Base-by-base conservation (phyloP, 2,329 filamentous ascomycete genomes). In the Sclerotiophoma versabilis region DNA sequence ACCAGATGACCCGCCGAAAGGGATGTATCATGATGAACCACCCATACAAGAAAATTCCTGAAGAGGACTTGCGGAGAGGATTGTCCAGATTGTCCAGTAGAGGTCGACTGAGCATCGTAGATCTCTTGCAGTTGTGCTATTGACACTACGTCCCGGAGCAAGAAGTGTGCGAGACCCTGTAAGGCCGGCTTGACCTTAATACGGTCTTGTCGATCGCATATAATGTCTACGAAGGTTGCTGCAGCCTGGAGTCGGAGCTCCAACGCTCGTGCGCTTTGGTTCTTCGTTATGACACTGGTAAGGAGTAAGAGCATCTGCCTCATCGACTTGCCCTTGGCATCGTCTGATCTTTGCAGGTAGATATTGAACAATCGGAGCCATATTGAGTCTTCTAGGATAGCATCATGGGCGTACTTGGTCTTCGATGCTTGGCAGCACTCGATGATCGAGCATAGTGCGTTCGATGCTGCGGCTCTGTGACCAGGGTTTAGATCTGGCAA, bases 121-220 rank as follows among this genome's bases (percentile, higher is more conserved):
- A 50, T 77, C 68, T 50, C 82, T 64, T 63, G 76, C 50, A 77
- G 57, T 15, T 68, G 49, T 5, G 64, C 36, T 15, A 77, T 59
- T 1, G 68, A 77, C 22, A 89, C 74, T 11, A 87, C 78, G 2
- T 79, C 76, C 69, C 89, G 91, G 41, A 80, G 76, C 3, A 92
- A 68, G 51, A 92, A 83, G 64, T 87, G 82, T 41, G 89, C 86
- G 30, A 91, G 76, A 14, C 83, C 83, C 65, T 87, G 87, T 57
- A 92, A 82, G 6, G 87, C 84, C 29, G 88, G 88, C 69, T 91
- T 91, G 33, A 87, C 85, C 45, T 87, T 79, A 9, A 86, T 83
- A 59, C 84, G 86, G 14, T 85, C 80, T 27, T 85, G 85, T 55
- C 84, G 80, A 51, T 84, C 81, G 19, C 82, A 80, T 34, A 90